Evolutionary conservation across 371 early-diverging fungal species (phyloP).

Genomic region (Haplosporangium sp.): DNA sequence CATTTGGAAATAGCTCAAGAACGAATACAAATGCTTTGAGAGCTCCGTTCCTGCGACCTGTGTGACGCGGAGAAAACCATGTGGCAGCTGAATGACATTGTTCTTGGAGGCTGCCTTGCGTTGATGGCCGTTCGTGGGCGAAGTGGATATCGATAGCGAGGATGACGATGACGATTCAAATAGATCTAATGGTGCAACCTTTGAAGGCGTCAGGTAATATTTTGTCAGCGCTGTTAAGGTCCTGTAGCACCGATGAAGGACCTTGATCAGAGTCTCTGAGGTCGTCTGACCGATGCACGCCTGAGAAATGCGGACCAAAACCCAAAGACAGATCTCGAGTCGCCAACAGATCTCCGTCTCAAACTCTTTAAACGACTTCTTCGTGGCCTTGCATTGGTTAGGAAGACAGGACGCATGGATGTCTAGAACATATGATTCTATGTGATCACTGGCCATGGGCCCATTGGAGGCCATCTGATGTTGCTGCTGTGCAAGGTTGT

Average conservation of each 20-base stretch:
- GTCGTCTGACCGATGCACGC: constrained; percentile 33
- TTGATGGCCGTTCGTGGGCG: not conserved
- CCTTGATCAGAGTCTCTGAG: constrained; percentile 41
- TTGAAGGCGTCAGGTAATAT: constrained; percentile 32
- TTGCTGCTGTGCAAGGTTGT: constrained; percentile 17
- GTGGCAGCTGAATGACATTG: constrained; percentile 32
- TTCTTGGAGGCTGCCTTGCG: constrained; percentile 5
- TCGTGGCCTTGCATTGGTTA: constrained; percentile 5
- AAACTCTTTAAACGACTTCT: constrained; percentile 30
- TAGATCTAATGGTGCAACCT: constrained; percentile 12
- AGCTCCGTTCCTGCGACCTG: constrained; percentile 52
- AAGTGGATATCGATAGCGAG: not conserved
- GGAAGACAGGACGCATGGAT: not conserved
- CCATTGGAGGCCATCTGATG: not conserved
- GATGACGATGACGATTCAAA: constrained; percentile 15
- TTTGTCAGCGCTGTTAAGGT: constrained; percentile 44
- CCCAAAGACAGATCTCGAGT: constrained; percentile 47
- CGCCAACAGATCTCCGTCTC: constrained; percentile 50
- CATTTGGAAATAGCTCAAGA: constrained; percentile 47
- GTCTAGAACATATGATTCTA: not conserved
- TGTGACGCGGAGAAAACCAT: constrained; percentile 53
- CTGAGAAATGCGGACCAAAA: constrained; percentile 43
- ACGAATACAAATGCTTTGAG: constrained; percentile 41
- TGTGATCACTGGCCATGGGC: not conserved
- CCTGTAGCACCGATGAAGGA: constrained; percentile 43